Evolutionary conservation across 169 alveolate species (phyloP).

Genomic region (Plasmodium vivax): DNA sequence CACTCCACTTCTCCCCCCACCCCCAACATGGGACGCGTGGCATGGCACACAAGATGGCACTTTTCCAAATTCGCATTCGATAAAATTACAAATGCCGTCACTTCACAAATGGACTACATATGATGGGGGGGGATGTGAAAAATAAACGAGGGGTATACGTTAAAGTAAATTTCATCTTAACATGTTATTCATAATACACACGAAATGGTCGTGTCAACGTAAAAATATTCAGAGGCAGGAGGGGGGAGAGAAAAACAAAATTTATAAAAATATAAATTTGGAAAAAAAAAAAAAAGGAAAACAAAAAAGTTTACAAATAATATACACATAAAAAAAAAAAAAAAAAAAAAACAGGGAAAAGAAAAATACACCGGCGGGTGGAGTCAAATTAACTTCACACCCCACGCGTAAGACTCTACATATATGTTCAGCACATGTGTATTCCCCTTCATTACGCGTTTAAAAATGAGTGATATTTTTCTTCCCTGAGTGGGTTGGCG

Average conservation of each 20-base stretch:
- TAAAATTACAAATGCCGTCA: background rate
- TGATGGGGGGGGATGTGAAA: background rate
- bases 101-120: background rate
- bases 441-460: background rate
- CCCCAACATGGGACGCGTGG: background rate
- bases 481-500: background rate
- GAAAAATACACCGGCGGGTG: background rate
- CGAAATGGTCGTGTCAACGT: background rate
- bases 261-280: conserved; percentile 1
- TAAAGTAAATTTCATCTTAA: background rate
- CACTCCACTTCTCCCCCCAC: background rate
- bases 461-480: background rate
- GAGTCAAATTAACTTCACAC: background rate
- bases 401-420: background rate
- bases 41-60: background rate
- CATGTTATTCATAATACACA: conserved; percentile 19
- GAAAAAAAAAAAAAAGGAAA: background rate
- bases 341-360: background rate
- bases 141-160: background rate
- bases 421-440: background rate
- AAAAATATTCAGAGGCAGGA: background rate
- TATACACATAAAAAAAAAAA: conserved; percentile 50
- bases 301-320: conserved; percentile 38
- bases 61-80: background rate
- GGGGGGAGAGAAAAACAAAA: conserved; percentile 1